Percentiles rank a stretch among this genome's conserved stretches.
phyloP scores from a whole-genome alignment of 768 basidiomycete genomes.

The Clathrus columnatus region DNA sequence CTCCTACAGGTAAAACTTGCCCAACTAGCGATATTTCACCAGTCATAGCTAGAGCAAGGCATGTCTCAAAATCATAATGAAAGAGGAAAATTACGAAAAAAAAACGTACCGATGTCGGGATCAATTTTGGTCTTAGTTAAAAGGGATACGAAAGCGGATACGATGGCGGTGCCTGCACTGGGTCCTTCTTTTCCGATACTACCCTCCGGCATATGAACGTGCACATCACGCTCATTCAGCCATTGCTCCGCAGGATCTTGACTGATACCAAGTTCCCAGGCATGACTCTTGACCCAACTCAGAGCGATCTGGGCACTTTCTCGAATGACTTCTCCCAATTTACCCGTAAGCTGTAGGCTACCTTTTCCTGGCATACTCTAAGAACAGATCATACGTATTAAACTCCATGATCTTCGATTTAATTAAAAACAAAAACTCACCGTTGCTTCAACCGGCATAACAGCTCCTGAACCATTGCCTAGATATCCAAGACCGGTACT shows the following conservation, averaged over 20 bases:
- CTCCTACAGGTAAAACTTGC: conserved; percentile 93
- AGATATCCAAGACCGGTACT: conserved; percentile 92
- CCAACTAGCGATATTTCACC: conserved; percentile 96
- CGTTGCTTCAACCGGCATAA: conserved; percentile 95
- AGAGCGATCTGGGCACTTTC: conserved; percentile 94
- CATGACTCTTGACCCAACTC: conserved; percentile 88
- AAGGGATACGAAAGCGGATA: conserved; percentile 85
- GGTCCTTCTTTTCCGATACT: conserved; percentile 94
- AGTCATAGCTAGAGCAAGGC: conserved; percentile 77
- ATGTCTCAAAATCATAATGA: neutral
- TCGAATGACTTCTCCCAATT: conserved; percentile 95
- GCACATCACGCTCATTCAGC: conserved; percentile 79
- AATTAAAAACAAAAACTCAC: conserved; percentile 36
- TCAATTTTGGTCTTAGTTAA: conserved; percentile 78
- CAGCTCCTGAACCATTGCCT: conserved; percentile 91
- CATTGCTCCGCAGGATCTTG: conserved; percentile 61
- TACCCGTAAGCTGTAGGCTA: conserved; percentile 84
- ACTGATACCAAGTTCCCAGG: conserved; percentile 83
- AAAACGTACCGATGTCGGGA: conserved; percentile 74
- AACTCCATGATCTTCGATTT: neutral
- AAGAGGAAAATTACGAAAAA: neutral
- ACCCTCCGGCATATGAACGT: conserved; percentile 96
- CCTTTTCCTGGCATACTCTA: conserved; percentile 98
- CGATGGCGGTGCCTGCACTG: conserved; percentile 89
- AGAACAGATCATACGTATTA: neutral